Base-by-base conservation (phyloP, 2,329 filamentous ascomycete genomes). In the Trichoderma sp. region DNA sequence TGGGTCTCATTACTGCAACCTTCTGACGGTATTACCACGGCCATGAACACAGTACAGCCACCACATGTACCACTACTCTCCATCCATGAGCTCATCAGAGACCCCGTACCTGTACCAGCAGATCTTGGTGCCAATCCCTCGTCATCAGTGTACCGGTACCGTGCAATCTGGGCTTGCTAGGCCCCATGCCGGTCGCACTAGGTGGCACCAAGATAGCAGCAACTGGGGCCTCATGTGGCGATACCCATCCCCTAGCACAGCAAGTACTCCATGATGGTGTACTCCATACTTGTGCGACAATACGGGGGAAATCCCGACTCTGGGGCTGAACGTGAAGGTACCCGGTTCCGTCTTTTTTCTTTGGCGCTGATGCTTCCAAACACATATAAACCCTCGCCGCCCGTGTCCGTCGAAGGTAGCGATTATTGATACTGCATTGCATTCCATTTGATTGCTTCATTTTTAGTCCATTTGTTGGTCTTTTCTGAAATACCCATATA, bases 261-360 rank as follows among this genome's bases (percentile, higher is more conserved):
- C 8, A 56, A 56, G 50, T n/a, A 35, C 31, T 63, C 60, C 60
- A 63, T 33, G 33, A 21, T 63, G 50, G 50, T 60, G 65, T 68
- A 68, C 65, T 68, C 65, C 65, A 33, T 69, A 69, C 66, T 69
- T 69, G 59, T 53, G 59, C 56, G 67, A 71, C 56, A 21, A 21
- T 71, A 71, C 67, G 53, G 67, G 67, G 53, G 53, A 29, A 12
- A 63, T 16, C 65, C 27, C 65, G 38, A n/a, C 64, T 67, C 65
- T 33, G 65, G 65, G 65, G 66, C 50, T 35, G 45, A 31, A 60
- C 35, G 33, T 24, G 45, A 31, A 60, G 53, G 33, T 71, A 71
- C 67, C 67, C 60, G 33, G 21, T 24, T 33, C 33, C 53, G 66
- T 35, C 66, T 59, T 35, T 69, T 60, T 56, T 21, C 21, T 69